Base-by-base conservation (phyloP, 768 basidiomycete species). In the Kwoniella heveanensis region DNA sequence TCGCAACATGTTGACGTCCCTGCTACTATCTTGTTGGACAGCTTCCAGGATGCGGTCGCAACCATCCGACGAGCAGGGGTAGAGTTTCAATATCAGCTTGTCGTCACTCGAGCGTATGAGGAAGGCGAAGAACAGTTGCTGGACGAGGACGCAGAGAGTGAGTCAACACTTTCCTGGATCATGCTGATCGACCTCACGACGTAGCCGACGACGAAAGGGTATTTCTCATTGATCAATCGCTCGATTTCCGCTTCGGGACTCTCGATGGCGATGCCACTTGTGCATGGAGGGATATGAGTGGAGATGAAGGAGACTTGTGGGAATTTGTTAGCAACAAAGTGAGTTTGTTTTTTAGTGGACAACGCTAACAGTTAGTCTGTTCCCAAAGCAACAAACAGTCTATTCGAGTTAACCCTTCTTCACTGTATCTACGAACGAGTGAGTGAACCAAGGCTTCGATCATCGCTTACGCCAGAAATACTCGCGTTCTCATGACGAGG, bases 21-120 rank as follows among this genome's bases (percentile, higher is more conserved):
- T 17, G 37, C 50, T 3, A 7, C 32, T 52, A 24, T 22, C 29
- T 36, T 36, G 7, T 13, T 36, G 32, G 32, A 22, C n/a, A 98
- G 95, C 74, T 98, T 91, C 80, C 92, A 91, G 68, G 93, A 96
- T 70, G 94, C 94, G 5, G 93, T 96, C 83, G 89, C 90, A 10
- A 92, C 94, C 24, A 89, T 99, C 76, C 87, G 96, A 60, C 87
- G 93, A 62, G 82, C 83, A 10, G 80, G 80, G 85, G 68, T 90
- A 87, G 83, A 88, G 86, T 80, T 91, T 88, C 77, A 82, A 58
- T 84, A 81, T 77, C 90, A 97, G 60, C 85, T 99, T 10, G 94
- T 96, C 10, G 88, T 97, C 57, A 96, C 93, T n/a, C 85, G 94
- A 64, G 93, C 96, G 0, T 98, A 91, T 74, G 92, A 98, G 70